A percentile compares a stretch with the other conserved stretches of the same genome.
These are phyloP conservation scores for Epithele typhae DNA, from an alignment of 768 basidiomycete species.

Conservation along the genomic window DNA sequence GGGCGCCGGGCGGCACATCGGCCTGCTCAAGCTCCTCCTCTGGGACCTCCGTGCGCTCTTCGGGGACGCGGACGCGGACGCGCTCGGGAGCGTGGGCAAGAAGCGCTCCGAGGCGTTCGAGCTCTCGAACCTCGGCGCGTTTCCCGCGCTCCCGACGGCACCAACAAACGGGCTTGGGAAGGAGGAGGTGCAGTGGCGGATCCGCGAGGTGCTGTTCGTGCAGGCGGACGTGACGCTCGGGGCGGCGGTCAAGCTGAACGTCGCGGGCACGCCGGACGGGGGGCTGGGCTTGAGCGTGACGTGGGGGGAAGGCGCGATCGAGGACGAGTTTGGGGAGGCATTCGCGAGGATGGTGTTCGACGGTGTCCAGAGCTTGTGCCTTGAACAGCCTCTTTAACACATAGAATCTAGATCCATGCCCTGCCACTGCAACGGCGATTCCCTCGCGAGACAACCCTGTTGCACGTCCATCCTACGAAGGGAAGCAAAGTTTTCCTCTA, in stretches of 20 bases:
- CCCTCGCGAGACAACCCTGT: no score
- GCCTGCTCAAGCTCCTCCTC: slow-evolving; percentile 31
- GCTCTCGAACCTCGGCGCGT: slow-evolving; percentile 36
- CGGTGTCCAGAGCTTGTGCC: background rate
- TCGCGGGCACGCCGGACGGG: slow-evolving; percentile 14
- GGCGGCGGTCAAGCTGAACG: slow-evolving; percentile 19
- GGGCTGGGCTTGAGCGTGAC: slow-evolving; percentile 17
- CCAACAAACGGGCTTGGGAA: background rate
- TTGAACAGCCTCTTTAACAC: no score
- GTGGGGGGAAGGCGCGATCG: slow-evolving; percentile 18
- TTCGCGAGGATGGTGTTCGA: slow-evolving; percentile 11
- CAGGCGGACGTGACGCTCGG: slow-evolving; percentile 7
- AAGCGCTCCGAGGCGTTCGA: slow-evolving; percentile 32
- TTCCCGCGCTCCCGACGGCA: slow-evolving; percentile 8
- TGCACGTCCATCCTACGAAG: no score
- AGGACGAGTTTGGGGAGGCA: slow-evolving; percentile 15
- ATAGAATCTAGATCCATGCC: no score
- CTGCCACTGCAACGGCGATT: no score
- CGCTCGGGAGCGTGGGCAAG: slow-evolving; percentile 27
- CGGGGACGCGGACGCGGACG: slow-evolving; percentile 29
- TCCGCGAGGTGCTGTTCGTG: slow-evolving; percentile 15
- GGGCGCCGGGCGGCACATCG: slow-evolving; percentile 23
- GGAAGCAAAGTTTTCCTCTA: no score
- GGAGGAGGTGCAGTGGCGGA: slow-evolving; percentile 10
- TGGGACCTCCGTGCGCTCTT: no score